These are phyloP conservation scores for Colletotrichum navitas DNA, from an alignment of 2,329 filamentous ascomycete genomes.

Conservation along the genomic window DNA sequence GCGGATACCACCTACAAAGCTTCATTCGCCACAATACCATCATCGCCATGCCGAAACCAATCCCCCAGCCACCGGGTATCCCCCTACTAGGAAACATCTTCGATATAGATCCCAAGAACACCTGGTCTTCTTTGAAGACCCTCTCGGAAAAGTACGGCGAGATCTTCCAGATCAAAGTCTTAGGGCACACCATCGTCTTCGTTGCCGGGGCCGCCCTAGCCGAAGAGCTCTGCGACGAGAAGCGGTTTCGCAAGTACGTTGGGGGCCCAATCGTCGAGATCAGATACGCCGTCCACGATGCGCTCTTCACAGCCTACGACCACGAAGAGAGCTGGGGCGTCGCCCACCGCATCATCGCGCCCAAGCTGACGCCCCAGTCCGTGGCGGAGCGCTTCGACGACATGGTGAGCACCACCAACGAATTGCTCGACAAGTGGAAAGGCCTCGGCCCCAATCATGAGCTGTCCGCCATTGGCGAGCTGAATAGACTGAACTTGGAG, in stretches of 20 bases:
- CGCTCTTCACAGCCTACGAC: conserved; percentile 66
- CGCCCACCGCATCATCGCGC: conserved; percentile 65
- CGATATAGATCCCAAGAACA: conserved; percentile 52
- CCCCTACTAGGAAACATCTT: conserved; percentile 55
- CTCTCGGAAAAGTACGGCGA: conserved; percentile 54
- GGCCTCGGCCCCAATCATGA: conserved; percentile 52
- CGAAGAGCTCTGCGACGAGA: conserved; percentile 63
- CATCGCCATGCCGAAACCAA: conserved; percentile 50
- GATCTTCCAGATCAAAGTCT: conserved; percentile 55
- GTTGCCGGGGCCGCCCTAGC: conserved; percentile 56
- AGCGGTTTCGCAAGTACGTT: conserved; percentile 66
- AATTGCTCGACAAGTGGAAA: conserved; percentile 65
- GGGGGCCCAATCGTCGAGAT: conserved; percentile 67
- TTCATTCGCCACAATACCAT: neutral
- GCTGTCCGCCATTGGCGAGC: conserved; percentile 61
- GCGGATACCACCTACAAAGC: neutral
- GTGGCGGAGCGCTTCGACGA: conserved; percentile 58
- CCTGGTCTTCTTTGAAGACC: conserved; percentile 53
- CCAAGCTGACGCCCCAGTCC: conserved; percentile 53
- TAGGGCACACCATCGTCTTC: conserved; percentile 55
- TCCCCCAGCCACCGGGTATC: conserved; percentile 52
- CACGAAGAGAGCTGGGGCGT: conserved; percentile 63
- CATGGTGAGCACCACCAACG: conserved; percentile 62
- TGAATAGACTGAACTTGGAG: conserved; percentile 67
- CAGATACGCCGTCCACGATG: conserved; percentile 61